Conservation (phyloP, 768 basidiomycete genomes). For the Panaeolus papilionaceus region DNA sequence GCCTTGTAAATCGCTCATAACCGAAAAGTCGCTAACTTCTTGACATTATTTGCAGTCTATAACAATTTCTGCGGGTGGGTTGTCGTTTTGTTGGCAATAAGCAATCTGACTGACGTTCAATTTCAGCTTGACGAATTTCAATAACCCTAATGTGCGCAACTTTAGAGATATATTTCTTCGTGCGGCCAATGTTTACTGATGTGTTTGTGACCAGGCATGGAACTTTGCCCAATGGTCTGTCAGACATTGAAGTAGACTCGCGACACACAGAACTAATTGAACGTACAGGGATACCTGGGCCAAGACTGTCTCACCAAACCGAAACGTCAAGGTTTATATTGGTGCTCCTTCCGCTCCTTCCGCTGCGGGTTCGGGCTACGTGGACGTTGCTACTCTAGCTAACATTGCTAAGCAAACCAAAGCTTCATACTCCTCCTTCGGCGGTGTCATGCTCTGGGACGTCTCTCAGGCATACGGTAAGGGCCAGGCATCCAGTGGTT, state of each 20-base stretch:
- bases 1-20: neutral
- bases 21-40: neutral
- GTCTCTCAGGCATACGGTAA: constrained; percentile 46
- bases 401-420: constrained; percentile 46
- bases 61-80: constrained; percentile 54
- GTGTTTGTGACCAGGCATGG: constrained; percentile 42
- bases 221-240: constrained; percentile 53
- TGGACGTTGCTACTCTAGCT: constrained; percentile 47
- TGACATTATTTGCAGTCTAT: constrained; percentile 35
- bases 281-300: constrained; percentile 59
- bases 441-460: constrained; percentile 55
- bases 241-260: neutral
- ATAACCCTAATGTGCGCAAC: constrained; percentile 43
- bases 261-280: too few species aligned
- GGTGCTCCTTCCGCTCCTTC: constrained; percentile 58
- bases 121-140: constrained; percentile 45
- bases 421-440: constrained; percentile 57
- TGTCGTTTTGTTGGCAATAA: neutral
- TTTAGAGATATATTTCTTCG: neutral
- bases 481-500: neutral
- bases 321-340: constrained; percentile 59
- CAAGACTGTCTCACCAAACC: constrained; percentile 56
- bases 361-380: constrained; percentile 61
- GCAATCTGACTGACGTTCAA: neutral
- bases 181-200: neutral